Evolutionary conservation across 257 asterid genomes (phyloP), one percentile per base, ranked within the genome.

Genomic region (Plantago ovata): DNA sequence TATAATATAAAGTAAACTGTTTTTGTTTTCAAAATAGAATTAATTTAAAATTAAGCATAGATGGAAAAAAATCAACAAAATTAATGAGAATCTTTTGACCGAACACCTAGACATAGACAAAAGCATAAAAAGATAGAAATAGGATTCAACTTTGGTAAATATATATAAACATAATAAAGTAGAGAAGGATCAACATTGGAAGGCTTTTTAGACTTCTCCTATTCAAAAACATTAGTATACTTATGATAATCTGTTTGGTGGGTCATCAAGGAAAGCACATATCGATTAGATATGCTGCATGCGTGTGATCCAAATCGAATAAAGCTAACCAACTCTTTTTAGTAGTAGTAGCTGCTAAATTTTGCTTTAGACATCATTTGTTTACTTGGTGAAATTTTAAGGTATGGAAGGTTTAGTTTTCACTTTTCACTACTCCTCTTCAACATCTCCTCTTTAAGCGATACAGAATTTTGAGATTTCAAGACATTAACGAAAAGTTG

Each of bases 241-340:
- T 45, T 48, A 60, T 19, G 43, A 47, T 58, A 47, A 66, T 74
- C 59, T 63, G 28, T 19, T 13, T 49, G 20, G 70, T 53, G 72
- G 71, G 70, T 59, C 71, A 75, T 58, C 4, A 6, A 28, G 3
- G 36, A 6, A 28, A 8, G 36, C 36, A 28, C 6, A 28, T 6
- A 28, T 28, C 7, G 6, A 28, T 28, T 28, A 28, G 1, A 28
- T 28, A 36, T 18, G 56, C 63, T 65, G 65, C 70, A 46, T 61
- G 69, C 54, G 63, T 54, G 62, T 51, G 68, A 55, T 60, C 1
- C 42, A 46, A 22, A 70, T 62, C 65, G 74, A 68, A 73, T 76
- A 76, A 69, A 71, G 70, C 59, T 1, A 61, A 6, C 3, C 3
- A 28, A 28, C 36, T 28, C 36, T 28, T 28, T 28, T 28, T 28